These are phyloP conservation scores for Barnettozyma sp. DNA, from an alignment of 805 yeast genomes.

Conservation along the genomic window DNA sequence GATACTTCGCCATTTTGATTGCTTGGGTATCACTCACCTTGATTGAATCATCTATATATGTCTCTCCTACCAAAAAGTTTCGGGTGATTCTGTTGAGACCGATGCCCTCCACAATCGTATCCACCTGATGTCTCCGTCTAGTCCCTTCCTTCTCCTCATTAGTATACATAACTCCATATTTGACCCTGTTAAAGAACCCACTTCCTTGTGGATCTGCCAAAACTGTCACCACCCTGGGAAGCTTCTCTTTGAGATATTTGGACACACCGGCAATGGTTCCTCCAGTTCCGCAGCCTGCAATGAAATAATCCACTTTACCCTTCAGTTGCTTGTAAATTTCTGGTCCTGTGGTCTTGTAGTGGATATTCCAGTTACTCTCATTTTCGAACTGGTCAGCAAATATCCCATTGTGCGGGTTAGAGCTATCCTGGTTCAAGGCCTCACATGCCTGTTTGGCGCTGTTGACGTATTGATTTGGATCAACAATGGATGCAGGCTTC, in stretches of 20 bases:
- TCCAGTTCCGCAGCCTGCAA: conserved; percentile 94
- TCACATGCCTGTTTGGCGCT: conserved; percentile 67
- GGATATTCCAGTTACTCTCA: conserved; percentile 82
- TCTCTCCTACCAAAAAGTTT: conserved; percentile 70
- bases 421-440: conserved; percentile 32
- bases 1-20: conserved; percentile 75
- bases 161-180: conserved; percentile 92
- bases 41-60: conserved; percentile 66
- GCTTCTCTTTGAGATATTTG: conserved; percentile 52
- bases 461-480: conserved; percentile 87
- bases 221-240: conserved; percentile 36
- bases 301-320: conserved; percentile 62
- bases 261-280: conserved; percentile 96
- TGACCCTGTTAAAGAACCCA: conserved; percentile 79
- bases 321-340: conserved; percentile 77
- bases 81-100: conserved; percentile 84
- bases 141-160: conserved; percentile 86
- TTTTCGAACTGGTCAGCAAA: conserved; percentile 97
- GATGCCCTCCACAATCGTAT: conserved; percentile 88
- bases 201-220: conserved; percentile 96
- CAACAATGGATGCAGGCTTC: conserved; percentile 92
- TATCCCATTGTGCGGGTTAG: conserved; percentile 46
- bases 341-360: conserved; percentile 82
- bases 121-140: conserved; percentile 92
- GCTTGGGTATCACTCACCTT: conserved; percentile 80